Percentiles rank a stretch among this genome's conserved stretches.
phyloP scores from a whole-genome alignment of 2,329 filamentous ascomycete genomes.

The Diplodia corticola region DNA sequence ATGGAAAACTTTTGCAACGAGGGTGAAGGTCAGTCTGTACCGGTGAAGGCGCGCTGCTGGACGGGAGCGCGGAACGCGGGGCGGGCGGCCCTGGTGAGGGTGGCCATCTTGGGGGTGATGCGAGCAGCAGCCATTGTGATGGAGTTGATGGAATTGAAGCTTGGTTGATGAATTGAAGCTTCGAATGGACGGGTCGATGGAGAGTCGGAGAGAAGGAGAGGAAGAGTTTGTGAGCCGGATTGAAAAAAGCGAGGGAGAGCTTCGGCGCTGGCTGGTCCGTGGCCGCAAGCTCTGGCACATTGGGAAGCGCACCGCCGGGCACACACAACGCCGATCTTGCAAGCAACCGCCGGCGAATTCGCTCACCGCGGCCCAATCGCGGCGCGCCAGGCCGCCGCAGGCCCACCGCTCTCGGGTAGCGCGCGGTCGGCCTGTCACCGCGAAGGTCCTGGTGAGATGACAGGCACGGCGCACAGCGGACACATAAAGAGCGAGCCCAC shows the following conservation, averaged over 20 bases:
- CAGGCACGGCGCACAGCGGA: slow-evolving; percentile 12
- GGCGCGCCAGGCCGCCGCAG: slow-evolving; percentile 7
- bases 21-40: slow-evolving; percentile 54
- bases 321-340: slow-evolving; percentile 17
- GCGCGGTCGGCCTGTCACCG: slow-evolving; percentile 1
- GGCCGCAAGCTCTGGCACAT: slow-evolving; percentile 13
- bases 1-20: slow-evolving; percentile 25
- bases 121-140: slow-evolving; percentile 78
- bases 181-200: slow-evolving; percentile 22
- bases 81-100: slow-evolving; percentile 76
- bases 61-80: slow-evolving; percentile 68
- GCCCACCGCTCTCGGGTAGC: slow-evolving; percentile 18
- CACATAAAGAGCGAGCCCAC: slow-evolving; percentile 17
- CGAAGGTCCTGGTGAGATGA: slow-evolving; percentile 9
- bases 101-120: slow-evolving; percentile 75
- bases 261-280: slow-evolving; percentile 23
- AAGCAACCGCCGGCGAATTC: slow-evolving; percentile 13
- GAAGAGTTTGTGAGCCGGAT: slow-evolving; percentile 17
- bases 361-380: slow-evolving; percentile 21
- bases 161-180: slow-evolving; percentile 21
- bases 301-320: slow-evolving; percentile 17
- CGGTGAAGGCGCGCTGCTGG: slow-evolving; percentile 75
- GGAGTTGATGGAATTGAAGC: slow-evolving; percentile 37
- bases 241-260: slow-evolving; percentile 23
- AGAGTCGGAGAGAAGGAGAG: slow-evolving; percentile 21